Evolutionary conservation across 805 yeast genomes (phyloP).

Genomic region (Barnettozyma siamensis): DNA sequence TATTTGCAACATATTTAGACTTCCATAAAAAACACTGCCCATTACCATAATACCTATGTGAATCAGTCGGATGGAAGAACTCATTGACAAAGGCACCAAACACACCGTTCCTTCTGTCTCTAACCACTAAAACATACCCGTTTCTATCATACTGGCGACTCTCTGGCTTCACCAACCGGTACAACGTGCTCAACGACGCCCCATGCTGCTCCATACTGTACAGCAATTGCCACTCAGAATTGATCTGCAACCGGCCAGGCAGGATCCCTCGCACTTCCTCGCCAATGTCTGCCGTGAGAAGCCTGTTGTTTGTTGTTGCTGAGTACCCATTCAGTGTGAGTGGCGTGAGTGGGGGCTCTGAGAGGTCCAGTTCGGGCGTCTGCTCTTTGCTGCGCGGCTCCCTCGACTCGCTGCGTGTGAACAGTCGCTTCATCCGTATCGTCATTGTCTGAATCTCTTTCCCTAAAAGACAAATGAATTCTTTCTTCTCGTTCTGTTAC

Average conservation of each 20-base stretch:
- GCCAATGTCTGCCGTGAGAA: slow-evolving; percentile 60
- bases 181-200: slow-evolving; percentile 75
- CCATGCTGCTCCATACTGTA: slow-evolving; percentile 94
- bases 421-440: no score
- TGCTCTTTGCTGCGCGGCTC: no score
- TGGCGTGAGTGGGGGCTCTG: slow-evolving; percentile 44
- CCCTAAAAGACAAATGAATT: no score
- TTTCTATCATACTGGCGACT: slow-evolving; percentile 34
- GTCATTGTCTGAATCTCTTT: no score
- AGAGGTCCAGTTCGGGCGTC: background rate
- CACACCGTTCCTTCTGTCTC: slow-evolving; percentile 54
- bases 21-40: slow-evolving; percentile 96
- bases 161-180: slow-evolving; percentile 46
- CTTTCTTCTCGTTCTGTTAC: no score
- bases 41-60: slow-evolving; percentile 78
- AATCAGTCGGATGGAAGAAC: slow-evolving; percentile 62
- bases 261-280: slow-evolving; percentile 66
- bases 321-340: slow-evolving; percentile 57
- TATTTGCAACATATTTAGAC: slow-evolving; percentile 38
- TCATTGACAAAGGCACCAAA: slow-evolving; percentile 84
- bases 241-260: slow-evolving; percentile 75
- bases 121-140: slow-evolving; percentile 72
- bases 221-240: slow-evolving; percentile 67
- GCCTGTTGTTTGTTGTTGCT: slow-evolving; percentile 46
- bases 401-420: no score